Base-by-base conservation (phyloP, 2,329 filamentous ascomycete genomes). In the Penicillium sp. region DNA sequence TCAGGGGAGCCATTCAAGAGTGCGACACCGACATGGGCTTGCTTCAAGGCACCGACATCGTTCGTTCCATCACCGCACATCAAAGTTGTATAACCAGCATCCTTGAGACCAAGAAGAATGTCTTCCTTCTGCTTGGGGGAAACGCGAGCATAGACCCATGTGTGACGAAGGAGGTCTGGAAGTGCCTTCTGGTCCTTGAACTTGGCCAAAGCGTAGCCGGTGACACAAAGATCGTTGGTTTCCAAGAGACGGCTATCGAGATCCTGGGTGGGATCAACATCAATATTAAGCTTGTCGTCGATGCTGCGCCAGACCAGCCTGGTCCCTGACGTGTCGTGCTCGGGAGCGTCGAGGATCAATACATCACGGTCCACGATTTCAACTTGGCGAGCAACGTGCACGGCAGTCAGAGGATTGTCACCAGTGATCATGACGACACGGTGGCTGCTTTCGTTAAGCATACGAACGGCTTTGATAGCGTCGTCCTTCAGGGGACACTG, bases 41-140 rank as follows among this genome's bases (percentile, higher is more conserved):
- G 93, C 77, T 98, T 98, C 64, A 98, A 75, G 39, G 93, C 93
- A 57, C 93, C 93, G 48, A 98, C 93, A 65, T 98, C 93, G 69
- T 98, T 98, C 48, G 93, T 98, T 56, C 93, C 93, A 64, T 98
- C 93, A 70, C 93, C 93, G 61, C 90, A 94, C 93, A 98, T 98
- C 55, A 98, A 79, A 28, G 93, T 98, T 53, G 93, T 96, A 75
- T 98, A 98, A 43, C 93, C 93, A 73, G 88, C 87, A 63, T 95
- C 90, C 74, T 95, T 96, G 54, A 97, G 81, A 33, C 93, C 93
- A 21, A 95, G 80, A n/a, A 98, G 78, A 64, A 98, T 97, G 48
- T 97, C 90, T 70, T 98, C 93, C 75, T 98, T 98, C 65, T 98
- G 93, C 77, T 95, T 96, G 8, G 93, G 93, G 1, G 93, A 98